Evolutionary conservation across 176 grass and related monocot species (phyloP).

Genomic region (Alloteropsis semialata): DNA sequence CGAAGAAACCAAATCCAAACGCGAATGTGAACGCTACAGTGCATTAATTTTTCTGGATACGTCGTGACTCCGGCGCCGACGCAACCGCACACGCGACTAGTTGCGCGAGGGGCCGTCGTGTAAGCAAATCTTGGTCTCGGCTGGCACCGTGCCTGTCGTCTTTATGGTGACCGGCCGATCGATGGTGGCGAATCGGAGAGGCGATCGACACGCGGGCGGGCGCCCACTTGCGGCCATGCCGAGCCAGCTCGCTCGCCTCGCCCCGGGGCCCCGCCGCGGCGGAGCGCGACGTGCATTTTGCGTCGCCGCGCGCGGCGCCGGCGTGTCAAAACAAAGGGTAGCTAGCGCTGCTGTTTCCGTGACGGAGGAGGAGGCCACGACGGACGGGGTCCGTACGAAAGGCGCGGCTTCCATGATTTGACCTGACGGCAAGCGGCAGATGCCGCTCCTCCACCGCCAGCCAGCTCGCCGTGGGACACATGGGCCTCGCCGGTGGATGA

Average conservation of each 20-base stretch:
- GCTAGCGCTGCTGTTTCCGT: not conserved
- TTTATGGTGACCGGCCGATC: not conserved
- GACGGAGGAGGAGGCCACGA: not conserved
- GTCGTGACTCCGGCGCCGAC: slow-evolving; percentile 6
- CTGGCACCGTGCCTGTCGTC: slow-evolving; percentile 10
- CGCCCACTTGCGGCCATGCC: slow-evolving; percentile 17
- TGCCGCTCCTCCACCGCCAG: not conserved
- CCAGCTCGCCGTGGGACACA: not conserved
- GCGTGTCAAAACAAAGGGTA: not conserved
- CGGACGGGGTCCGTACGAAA: not conserved
- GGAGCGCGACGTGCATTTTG: slow-evolving; percentile 2
- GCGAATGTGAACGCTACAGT: not conserved
- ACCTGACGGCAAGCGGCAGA: not conserved
- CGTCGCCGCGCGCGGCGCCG: not conserved
- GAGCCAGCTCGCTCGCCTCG: not conserved
- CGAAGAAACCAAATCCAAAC: not conserved
- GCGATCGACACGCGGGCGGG: not conserved
- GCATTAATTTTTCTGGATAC: too few species aligned
- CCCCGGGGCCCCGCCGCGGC: not conserved
- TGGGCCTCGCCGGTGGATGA: not conserved
- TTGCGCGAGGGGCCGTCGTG: not conserved
- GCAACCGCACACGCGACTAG: not conserved
- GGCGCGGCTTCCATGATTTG: not conserved
- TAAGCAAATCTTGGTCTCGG: not conserved
- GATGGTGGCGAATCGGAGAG: not conserved